Evolutionary conservation across 768 basidiomycete species (phyloP), one percentile per base, ranked within the genome.

Genomic region (Suillus tomentosus): DNA sequence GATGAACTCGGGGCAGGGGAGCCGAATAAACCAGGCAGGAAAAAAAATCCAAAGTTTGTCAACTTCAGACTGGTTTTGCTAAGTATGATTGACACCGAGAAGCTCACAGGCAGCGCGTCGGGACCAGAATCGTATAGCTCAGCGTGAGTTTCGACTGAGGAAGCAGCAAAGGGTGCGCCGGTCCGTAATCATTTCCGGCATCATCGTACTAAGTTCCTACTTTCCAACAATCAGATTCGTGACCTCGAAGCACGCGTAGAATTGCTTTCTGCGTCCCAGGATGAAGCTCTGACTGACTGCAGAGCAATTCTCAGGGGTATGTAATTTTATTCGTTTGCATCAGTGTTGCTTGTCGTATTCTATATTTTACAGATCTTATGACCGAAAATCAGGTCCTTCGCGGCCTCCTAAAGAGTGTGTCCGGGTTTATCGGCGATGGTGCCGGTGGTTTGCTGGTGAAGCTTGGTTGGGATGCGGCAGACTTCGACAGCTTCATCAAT

Each of bases 241-340:
- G 95, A 97, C 77, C 86, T 97, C 43, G 95, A 97, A 78, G 95
- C 95, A 22, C 87, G 92, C 53, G 94, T 97, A n/a, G 95, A 96
- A 77, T 88, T 97, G 9, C 84, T 97, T 19, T 96, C 95, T 6
- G 94, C 93, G 22, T 92, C 92, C 48, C 89, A 94, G 71, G 95
- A 95, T 81, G 93, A 96, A 76, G 88, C 93, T 7, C 79, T 94
- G 62, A 86, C 85, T 36, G 91, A 95, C 74, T 84, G 95, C 83
- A 83, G 90, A 64, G 88, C 90, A 67, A 88, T 96, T 57, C 77
- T 95, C 51, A 92, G 87, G 79, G 91, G 91, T 87, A 51, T 15
- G 79, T 70, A 19, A 55, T 50, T 37, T 37, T 54, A 45, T 19
- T 40, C 61, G 43, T 24, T 37, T 43, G 63, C 37, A 39, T 50